Conservation (phyloP, 148 eudicot species). For the Diospyros kaki region DNA sequence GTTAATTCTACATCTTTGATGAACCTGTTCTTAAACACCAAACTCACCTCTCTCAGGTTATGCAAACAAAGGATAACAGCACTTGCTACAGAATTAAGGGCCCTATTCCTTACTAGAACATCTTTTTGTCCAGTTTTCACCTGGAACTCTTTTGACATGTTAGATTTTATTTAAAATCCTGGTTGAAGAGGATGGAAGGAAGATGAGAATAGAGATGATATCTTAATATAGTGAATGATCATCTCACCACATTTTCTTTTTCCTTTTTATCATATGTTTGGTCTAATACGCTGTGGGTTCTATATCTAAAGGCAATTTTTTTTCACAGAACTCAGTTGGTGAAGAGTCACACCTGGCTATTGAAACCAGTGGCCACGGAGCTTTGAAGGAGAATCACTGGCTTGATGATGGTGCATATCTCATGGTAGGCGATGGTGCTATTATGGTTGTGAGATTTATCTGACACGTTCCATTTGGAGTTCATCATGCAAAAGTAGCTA, state of each 20-base stretch:
- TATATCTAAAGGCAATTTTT: background rate
- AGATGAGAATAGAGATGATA: background rate
- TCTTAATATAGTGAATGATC: background rate
- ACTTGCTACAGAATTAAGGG: background rate
- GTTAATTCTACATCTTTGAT: background rate
- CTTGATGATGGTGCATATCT: conserved; percentile 99
- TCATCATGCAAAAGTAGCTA: background rate
- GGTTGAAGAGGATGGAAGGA: background rate
- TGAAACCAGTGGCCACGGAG: conserved; percentile 99
- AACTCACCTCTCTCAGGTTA: background rate
- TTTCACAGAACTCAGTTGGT: conserved; percentile 70
- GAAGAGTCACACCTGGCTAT: conserved; percentile 96
- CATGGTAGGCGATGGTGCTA: conserved; percentile 50
- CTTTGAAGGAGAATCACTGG: conserved; percentile 97
- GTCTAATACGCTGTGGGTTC: background rate
- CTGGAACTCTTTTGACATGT: background rate
- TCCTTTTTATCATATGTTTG: background rate
- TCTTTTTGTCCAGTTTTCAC: conserved; percentile 1
- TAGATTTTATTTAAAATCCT: background rate
- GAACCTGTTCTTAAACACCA: background rate
- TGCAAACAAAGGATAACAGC: background rate
- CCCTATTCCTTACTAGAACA: background rate
- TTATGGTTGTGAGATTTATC: background rate
- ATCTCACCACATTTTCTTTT: background rate
- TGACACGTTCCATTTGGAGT: background rate